Base-by-base conservation (phyloP, 257 asterid genomes). In the Gynochthodes officinalis region DNA sequence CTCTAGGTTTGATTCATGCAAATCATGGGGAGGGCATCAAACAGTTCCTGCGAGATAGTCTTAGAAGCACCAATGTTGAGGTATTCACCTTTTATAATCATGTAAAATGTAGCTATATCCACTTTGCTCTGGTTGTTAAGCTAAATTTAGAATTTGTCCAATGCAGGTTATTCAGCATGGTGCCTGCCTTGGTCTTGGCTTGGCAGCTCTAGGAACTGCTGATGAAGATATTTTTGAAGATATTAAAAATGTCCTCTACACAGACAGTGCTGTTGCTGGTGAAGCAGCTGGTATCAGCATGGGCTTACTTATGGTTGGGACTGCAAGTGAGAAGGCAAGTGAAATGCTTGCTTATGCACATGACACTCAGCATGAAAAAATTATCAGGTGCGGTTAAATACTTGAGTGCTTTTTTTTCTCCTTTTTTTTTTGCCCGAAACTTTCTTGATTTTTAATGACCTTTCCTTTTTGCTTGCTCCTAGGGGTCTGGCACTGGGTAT, bases 321-420 rank as follows among this genome's bases (percentile, higher is more conserved):
- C 96, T 70, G 98, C 96, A 39, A 90, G 94, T 71, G 98, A 92
- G 79, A 95, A 88, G 86, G 97, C 98, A 57, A 83, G 76, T 40
- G 99, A 95, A 83, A 92, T 95, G 98, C 96, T 95, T 78, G 92
- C 95, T 73, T 95, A 95, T 85, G 97, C 99, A 0, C 99, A 95
- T 62, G 97, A 95, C 79, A 95, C 99, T 0, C 98, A 92, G 80
- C 99, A 95, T 62, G 98, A 95, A 82, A 95, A 95, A 83, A 95
- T 92, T 72, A 92, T 90, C 70, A 86, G 99, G 99, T 95, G 71
- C 60, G 33, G 64, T 65, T 79, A 72, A 60, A 46, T 54, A 7
- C 7, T 7, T 43, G 6, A 55, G 27, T 66, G 39, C 0, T 39
- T 39, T 40, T 54, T 18, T 10, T 19, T n/a, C n/a, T n/a, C n/a